phyloP scores from a whole-genome alignment of 2,329 filamentous ascomycete species.

The Alternaria tenuissima region DNA sequence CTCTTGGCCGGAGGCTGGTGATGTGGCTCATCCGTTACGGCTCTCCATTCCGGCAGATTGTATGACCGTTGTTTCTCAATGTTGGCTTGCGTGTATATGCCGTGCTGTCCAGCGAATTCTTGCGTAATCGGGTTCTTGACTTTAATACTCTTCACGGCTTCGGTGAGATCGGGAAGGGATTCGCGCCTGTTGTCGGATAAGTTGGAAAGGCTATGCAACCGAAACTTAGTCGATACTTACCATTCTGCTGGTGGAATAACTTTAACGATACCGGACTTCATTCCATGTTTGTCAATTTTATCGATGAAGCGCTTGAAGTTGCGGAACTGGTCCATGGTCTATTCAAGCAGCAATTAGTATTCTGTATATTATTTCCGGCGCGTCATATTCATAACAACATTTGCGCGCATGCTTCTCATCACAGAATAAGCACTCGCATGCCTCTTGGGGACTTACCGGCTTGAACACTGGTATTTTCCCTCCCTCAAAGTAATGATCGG shows the following conservation, averaged over 20 bases:
- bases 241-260: constrained; percentile 93
- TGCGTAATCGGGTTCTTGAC: constrained; percentile 98
- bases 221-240: constrained; percentile 61
- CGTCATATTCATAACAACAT: constrained; percentile 1
- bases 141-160: constrained; percentile 87
- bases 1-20: constrained; percentile 93
- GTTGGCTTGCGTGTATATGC: constrained; percentile 96
- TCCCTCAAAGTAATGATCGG: constrained; percentile 85
- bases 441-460: constrained; percentile 65
- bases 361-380: not conserved
- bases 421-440: constrained; percentile 3
- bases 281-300: constrained; percentile 91
- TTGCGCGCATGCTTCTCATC: constrained; percentile 4
- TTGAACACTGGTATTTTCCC: constrained; percentile 92
- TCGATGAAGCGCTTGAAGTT: constrained; percentile 93
- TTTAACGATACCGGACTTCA: constrained; percentile 97
- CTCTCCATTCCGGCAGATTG: constrained; percentile 95
- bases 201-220: constrained; percentile 5
- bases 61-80: constrained; percentile 96
- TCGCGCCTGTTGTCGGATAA: constrained; percentile 63
- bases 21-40: constrained; percentile 91
- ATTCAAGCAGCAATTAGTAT: constrained; percentile 30
- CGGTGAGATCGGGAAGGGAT: constrained; percentile 77
- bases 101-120: constrained; percentile 95
- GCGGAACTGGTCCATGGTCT: constrained; percentile 91